Percentiles rank a stretch among this genome's conserved stretches.
These are phyloP conservation scores for Letharia columbiana DNA, from an alignment of 495 filamentous ascomycete species.

Conservation along the genomic window DNA sequence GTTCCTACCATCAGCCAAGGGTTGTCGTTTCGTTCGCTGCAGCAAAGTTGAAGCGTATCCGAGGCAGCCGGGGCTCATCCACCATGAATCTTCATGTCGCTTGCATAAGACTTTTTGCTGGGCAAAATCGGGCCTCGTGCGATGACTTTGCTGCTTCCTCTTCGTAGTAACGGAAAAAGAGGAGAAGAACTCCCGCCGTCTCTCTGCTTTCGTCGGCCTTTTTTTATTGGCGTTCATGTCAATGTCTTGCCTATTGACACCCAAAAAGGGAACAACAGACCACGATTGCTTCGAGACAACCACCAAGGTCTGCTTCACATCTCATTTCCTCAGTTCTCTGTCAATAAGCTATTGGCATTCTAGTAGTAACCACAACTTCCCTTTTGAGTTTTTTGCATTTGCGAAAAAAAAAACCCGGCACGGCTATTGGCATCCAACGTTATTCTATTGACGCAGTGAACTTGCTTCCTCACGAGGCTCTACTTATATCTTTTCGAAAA, in stretches of 20 bases:
- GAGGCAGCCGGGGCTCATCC: not conserved
- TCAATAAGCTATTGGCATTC: conserved; percentile 9
- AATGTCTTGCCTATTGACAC: conserved; percentile 29
- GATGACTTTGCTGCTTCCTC: not conserved
- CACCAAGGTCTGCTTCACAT: conserved; percentile 14
- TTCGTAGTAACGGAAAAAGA: not conserved
- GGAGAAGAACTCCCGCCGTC: not conserved
- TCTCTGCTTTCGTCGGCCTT: conserved; percentile 5
- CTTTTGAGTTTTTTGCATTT: conserved; percentile 19
- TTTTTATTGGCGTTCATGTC: not conserved
- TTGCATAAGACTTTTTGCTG: not conserved
- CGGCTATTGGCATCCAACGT: conserved; percentile 15
- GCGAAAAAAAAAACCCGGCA: not conserved
- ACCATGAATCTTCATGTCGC: not conserved
- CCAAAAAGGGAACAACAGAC: conserved; percentile 24
- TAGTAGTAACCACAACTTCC: not conserved
- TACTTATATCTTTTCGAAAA: not conserved
- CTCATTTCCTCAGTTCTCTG: not conserved
- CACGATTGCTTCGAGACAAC: conserved; percentile 11
- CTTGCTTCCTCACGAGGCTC: conserved; percentile 20
- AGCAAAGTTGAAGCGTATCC: not conserved
- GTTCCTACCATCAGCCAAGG: not conserved
- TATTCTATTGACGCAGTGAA: conserved; percentile 10
- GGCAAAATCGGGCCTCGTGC: not conserved
- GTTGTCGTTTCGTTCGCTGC: not conserved